Evolutionary conservation across 768 basidiomycete species (phyloP).

Genomic region (Kwoniella bestiolae): DNA sequence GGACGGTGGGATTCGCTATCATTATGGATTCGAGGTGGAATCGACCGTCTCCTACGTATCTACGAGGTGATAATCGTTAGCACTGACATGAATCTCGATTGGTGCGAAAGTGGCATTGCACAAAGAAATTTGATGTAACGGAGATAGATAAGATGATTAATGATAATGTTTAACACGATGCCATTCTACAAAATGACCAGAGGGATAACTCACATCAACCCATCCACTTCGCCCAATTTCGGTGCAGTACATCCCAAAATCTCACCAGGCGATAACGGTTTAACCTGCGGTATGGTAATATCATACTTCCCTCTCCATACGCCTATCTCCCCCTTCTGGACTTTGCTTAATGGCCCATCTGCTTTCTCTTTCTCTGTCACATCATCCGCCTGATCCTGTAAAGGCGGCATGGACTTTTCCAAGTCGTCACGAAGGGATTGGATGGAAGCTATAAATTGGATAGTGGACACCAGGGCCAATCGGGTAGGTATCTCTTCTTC

Average conservation of each 20-base stretch:
- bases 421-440: constrained; percentile 84
- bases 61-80: too few relatives aligned
- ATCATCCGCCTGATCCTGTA: constrained; percentile 18
- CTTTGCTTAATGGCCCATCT: constrained; percentile 34
- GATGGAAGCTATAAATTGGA: constrained; percentile 93
- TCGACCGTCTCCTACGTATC: constrained; percentile 95
- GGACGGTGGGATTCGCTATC: constrained; percentile 95
- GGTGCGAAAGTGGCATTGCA: background rate
- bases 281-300: constrained; percentile 58
- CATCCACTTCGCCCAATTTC: constrained; percentile 75
- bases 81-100: too few relatives aligned
- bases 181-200: background rate
- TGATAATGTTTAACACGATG: too few relatives aligned
- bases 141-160: background rate
- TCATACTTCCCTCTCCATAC: constrained; percentile 58
- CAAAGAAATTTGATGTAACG: background rate
- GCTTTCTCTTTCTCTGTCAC: constrained; percentile 21
- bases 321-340: constrained; percentile 47
- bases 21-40: constrained; percentile 99
- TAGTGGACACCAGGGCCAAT: constrained; percentile 91
- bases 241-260: constrained; percentile 97
- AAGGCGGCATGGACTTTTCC: constrained; percentile 45
- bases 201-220: constrained; percentile 72
- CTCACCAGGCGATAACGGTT: constrained; percentile 94
- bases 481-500: constrained; percentile 62